Conservation (phyloP, 2,329 filamentous ascomycete species). For the Colletotrichum kahawae region DNA sequence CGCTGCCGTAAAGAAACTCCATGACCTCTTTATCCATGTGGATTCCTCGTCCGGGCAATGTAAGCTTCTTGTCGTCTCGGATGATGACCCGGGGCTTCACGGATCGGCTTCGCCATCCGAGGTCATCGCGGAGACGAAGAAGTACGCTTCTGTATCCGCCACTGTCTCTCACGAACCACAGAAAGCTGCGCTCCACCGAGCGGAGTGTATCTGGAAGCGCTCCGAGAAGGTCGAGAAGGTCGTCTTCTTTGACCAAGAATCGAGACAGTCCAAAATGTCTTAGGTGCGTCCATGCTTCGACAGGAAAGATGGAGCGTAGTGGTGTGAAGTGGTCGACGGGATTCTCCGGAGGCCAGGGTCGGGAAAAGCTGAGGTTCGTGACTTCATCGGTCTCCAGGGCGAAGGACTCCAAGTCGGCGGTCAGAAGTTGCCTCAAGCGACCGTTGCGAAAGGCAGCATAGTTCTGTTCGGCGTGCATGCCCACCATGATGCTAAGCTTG, state of each 20-base stretch:
- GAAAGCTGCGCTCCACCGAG: slow-evolving; percentile 37
- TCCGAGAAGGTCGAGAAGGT: slow-evolving; percentile 31
- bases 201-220: slow-evolving; percentile 31
- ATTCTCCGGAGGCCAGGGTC: neutral
- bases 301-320: slow-evolving; percentile 32
- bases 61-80: neutral
- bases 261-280: slow-evolving; percentile 34
- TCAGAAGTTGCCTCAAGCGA: slow-evolving; percentile 23
- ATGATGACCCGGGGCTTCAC: neutral
- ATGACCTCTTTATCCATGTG: slow-evolving; percentile 11
- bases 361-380: neutral
- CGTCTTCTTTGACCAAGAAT: slow-evolving; percentile 28
- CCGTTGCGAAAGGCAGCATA: slow-evolving; percentile 21
- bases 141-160: slow-evolving; percentile 22
- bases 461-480: neutral
- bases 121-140: slow-evolving; percentile 23
- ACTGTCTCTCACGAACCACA: slow-evolving; percentile 27
- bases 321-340: slow-evolving; percentile 18
- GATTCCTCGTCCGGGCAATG: neutral
- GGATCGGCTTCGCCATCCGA: slow-evolving; percentile 21
- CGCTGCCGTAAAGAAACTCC: slow-evolving; percentile 27
- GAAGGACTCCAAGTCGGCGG: slow-evolving; percentile 26
- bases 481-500: slow-evolving; percentile 27
- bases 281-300: slow-evolving; percentile 31
- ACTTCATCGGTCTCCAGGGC: slow-evolving; percentile 26